Evolutionary conservation across 139 green algal species (phyloP).

Genomic region (Tetraselmis striata): DNA sequence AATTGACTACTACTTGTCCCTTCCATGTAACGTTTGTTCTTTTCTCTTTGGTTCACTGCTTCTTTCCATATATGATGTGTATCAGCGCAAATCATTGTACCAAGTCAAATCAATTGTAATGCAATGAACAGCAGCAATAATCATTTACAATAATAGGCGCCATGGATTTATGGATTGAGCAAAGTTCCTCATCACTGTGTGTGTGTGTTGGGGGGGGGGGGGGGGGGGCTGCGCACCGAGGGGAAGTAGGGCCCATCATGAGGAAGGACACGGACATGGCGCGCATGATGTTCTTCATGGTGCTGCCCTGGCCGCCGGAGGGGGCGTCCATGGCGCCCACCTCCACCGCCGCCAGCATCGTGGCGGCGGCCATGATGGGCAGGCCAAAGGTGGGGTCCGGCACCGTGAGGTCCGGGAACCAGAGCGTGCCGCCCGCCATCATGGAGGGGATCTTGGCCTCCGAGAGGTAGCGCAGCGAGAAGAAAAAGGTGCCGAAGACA

Average conservation of each 20-base stretch:
- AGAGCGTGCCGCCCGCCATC: constrained; percentile 57
- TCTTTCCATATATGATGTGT: too few species aligned
- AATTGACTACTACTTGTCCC: too few species aligned
- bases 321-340: constrained; percentile 48
- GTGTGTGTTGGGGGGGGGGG: too few species aligned
- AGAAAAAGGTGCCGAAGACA: background rate
- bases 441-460: constrained; percentile 38
- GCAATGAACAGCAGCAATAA: too few species aligned
- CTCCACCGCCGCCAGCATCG: constrained; percentile 71
- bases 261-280: constrained; percentile 55
- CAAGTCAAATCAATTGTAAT: too few species aligned
- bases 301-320: background rate
- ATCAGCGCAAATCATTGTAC: too few species aligned
- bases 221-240: constrained; percentile 16
- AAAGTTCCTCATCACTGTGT: too few species aligned
- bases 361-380: constrained; percentile 52
- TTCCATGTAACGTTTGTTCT: too few species aligned
- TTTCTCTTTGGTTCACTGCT: too few species aligned
- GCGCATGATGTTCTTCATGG: constrained; percentile 65
- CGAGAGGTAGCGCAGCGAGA: background rate
- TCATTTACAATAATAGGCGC: too few species aligned
- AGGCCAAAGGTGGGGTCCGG: constrained; percentile 71
- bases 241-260: constrained; percentile 51
- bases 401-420: constrained; percentile 79
- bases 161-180: too few species aligned